Conservation (phyloP, 2,329 filamentous ascomycete species). For the Phoma sp. region DNA sequence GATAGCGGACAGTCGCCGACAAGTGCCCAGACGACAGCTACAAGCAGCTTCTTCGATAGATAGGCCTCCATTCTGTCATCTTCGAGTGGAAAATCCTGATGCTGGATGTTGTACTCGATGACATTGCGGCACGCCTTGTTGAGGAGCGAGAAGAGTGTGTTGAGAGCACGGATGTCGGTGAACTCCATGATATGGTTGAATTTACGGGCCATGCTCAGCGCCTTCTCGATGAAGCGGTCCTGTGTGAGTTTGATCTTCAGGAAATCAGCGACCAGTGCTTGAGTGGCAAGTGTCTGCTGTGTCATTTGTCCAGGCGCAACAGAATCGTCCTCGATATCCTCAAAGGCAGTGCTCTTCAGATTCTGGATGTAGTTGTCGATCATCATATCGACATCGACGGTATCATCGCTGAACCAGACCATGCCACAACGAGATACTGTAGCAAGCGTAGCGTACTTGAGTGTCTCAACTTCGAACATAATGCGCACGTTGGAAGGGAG, state of each 20-base stretch:
- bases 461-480: slow-evolving; percentile 98
- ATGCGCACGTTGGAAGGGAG: slow-evolving; percentile 94
- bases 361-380: slow-evolving; percentile 87
- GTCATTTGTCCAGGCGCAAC: slow-evolving; percentile 62
- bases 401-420: slow-evolving; percentile 99
- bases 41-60: slow-evolving; percentile 89
- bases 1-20: slow-evolving; percentile 90
- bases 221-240: slow-evolving; percentile 80
- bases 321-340: slow-evolving; percentile 93
- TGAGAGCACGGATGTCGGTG: slow-evolving; percentile 86
- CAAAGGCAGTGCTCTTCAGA: slow-evolving; percentile 82
- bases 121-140: slow-evolving; percentile 93
- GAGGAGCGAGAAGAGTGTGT: slow-evolving; percentile 90
- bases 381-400: slow-evolving; percentile 91
- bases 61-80: slow-evolving; percentile 88
- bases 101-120: slow-evolving; percentile 94
- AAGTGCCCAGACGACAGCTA: slow-evolving; percentile 93
- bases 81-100: slow-evolving; percentile 91
- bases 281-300: slow-evolving; percentile 75
- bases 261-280: slow-evolving; percentile 79
- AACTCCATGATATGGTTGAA: slow-evolving; percentile 99
- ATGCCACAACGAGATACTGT: slow-evolving; percentile 99
- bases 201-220: slow-evolving; percentile 73
- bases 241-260: slow-evolving; percentile 75
- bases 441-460: slow-evolving; percentile 95